These are phyloP conservation scores for Chaetomium sp. DNA, from an alignment of 2,329 filamentous ascomycete genomes.

Conservation along the genomic window DNA sequence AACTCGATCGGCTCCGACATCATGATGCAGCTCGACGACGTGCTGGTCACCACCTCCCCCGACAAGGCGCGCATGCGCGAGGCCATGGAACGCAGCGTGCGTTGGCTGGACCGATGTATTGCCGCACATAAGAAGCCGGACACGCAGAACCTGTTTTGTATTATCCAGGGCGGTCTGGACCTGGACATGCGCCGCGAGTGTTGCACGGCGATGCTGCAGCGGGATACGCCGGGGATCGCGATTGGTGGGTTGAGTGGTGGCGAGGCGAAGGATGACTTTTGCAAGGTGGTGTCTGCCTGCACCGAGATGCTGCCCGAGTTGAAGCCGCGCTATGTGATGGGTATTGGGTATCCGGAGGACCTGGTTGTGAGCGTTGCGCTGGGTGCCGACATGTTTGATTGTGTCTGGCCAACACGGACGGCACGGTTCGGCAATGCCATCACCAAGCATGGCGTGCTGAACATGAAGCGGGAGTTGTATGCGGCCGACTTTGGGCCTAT, in stretches of 20 bases:
- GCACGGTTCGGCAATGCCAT: slow-evolving; percentile 94
- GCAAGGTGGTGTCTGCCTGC: slow-evolving; percentile 80
- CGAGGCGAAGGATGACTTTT: slow-evolving; percentile 90
- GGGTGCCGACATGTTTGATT: slow-evolving; percentile 99
- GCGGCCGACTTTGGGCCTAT: slow-evolving; percentile 76
- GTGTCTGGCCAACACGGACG: slow-evolving; percentile 95
- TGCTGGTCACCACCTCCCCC: slow-evolving; percentile 91
- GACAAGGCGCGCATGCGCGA: slow-evolving; percentile 83
- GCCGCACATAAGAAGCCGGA: slow-evolving; percentile 77
- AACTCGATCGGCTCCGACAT: slow-evolving; percentile 98
- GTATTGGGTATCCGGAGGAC: slow-evolving; percentile 95
- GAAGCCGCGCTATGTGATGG: slow-evolving; percentile 99
- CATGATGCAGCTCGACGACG: slow-evolving; percentile 99
- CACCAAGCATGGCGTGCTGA: slow-evolving; percentile 73
- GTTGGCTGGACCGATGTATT: slow-evolving; percentile 95
- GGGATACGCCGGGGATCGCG: slow-evolving; percentile 91
- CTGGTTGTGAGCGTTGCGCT: slow-evolving; percentile 87
- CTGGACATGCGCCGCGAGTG: slow-evolving; percentile 79
- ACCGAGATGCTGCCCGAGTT: slow-evolving; percentile 76
- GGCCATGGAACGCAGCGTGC: slow-evolving; percentile 88
- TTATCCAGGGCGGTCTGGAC: slow-evolving; percentile 93
- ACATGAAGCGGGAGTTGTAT: slow-evolving; percentile 70
- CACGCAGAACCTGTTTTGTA: slow-evolving; percentile 92
- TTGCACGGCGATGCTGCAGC: slow-evolving; percentile 76
- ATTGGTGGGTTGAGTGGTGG: slow-evolving; percentile 93